These are phyloP conservation scores for Cyberlindnera petersonii DNA, from an alignment of 805 yeast genomes.

Conservation along the genomic window DNA sequence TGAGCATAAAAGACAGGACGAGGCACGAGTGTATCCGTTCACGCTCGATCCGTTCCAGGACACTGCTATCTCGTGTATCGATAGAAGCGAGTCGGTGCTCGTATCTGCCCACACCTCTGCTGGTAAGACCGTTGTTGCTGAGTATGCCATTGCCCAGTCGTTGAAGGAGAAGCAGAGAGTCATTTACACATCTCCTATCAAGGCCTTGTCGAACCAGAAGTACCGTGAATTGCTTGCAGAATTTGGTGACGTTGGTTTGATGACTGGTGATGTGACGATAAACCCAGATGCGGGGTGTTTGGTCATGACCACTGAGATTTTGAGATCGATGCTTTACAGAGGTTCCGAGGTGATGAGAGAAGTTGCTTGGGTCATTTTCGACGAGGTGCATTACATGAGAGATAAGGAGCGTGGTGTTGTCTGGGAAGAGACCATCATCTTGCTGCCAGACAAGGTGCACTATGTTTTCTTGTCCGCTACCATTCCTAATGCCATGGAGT, in stretches of 20 bases:
- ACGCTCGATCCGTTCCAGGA: conserved; percentile 96
- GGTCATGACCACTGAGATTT: conserved; percentile 98
- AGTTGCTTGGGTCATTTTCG: conserved; percentile 98
- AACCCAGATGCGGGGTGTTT: conserved; percentile 98
- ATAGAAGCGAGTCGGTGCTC: conserved; percentile 87
- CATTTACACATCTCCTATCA: conserved; percentile 93
- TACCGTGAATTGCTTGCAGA: conserved; percentile 88
- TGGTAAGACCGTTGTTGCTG: conserved; percentile 98
- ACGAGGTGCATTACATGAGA: conserved; percentile 98
- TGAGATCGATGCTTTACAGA: conserved; percentile 92
- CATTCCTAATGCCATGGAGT: conserved; percentile 96
- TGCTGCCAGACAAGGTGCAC: conserved; percentile 93
- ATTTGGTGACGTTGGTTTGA: conserved; percentile 91
- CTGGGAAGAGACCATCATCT: conserved; percentile 97
- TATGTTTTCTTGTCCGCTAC: conserved; percentile 94
- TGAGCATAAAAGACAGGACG: conserved; percentile 70
- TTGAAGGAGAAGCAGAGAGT: conserved; percentile 93
- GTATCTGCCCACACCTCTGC: conserved; percentile 99
- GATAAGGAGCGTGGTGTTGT: conserved; percentile 98
- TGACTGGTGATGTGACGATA: conserved; percentile 99
- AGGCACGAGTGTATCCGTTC: conserved; percentile 91
- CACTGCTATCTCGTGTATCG: conserved; percentile 93
- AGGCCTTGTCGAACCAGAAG: conserved; percentile 86
- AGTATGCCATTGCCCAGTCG: conserved; percentile 94
- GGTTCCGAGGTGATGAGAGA: conserved; percentile 98